These are phyloP conservation scores for Glycine latifolia DNA, from an alignment of 306 rosid genomes.

Conservation along the genomic window DNA sequence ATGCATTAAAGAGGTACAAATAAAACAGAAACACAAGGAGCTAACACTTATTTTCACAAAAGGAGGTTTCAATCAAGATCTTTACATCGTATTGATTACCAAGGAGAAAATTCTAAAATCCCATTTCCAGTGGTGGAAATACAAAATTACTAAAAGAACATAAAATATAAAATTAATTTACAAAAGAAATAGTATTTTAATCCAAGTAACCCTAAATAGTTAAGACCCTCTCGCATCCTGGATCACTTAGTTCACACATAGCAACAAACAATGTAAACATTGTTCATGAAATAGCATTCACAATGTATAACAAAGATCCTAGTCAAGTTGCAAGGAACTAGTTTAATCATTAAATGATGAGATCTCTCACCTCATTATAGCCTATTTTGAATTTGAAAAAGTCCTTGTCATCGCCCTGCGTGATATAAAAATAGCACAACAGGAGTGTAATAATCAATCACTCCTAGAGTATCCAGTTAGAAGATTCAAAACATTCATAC, in stretches of 20 bases:
- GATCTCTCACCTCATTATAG: slow-evolving; percentile 75
- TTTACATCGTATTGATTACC: not conserved
- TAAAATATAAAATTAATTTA: not conserved
- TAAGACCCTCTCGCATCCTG: slow-evolving; percentile 10
- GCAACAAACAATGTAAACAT: slow-evolving; percentile 36
- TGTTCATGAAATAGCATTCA: slow-evolving; percentile 37
- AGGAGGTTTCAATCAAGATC: slow-evolving; percentile 31
- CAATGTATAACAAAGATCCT: slow-evolving; percentile 24
- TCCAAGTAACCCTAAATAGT: slow-evolving; percentile 5
- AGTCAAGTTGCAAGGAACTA: slow-evolving; percentile 39
- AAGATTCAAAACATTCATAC: slow-evolving; percentile 55
- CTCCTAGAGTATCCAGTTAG: slow-evolving; percentile 1
- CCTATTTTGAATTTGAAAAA: slow-evolving; percentile 88
- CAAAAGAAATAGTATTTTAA: slow-evolving; percentile 27
- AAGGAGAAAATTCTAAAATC: no score
- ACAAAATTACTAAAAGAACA: not conserved
- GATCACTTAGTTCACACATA: slow-evolving; percentile 3
- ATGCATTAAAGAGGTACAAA: not conserved
- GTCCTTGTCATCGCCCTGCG: slow-evolving; percentile 92
- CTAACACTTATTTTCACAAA: not conserved
- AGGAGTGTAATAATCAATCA: slow-evolving; percentile 25
- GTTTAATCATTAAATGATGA: slow-evolving; percentile 30
- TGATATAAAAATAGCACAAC: slow-evolving; percentile 18
- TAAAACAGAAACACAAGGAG: slow-evolving; percentile 1
- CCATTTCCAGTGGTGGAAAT: not conserved